A percentile compares a stretch with the other conserved stretches of the same genome.
Conservation (phyloP, 352 stramenopile species). For the Phytophthora agathidicida region DNA sequence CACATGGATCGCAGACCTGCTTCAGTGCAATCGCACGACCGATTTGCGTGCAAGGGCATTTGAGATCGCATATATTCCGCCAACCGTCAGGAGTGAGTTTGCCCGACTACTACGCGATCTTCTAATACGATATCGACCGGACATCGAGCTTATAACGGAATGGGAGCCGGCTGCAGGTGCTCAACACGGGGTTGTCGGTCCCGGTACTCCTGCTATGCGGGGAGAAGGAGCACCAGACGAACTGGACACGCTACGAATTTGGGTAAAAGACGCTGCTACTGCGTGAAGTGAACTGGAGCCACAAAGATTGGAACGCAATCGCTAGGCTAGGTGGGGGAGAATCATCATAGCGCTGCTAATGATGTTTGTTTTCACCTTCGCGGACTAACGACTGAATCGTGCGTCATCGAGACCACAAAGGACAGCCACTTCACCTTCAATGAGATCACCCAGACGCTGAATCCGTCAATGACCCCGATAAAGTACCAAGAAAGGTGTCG, state of each 20-base stretch:
- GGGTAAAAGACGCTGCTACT: slow-evolving; percentile 59
- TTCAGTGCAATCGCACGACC: slow-evolving; percentile 65
- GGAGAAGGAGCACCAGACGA: slow-evolving; percentile 30
- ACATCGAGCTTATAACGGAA: slow-evolving; percentile 77
- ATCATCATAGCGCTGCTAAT: too few species aligned
- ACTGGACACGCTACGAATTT: slow-evolving; percentile 75
- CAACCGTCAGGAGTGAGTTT: slow-evolving; percentile 72
- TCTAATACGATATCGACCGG: slow-evolving; percentile 53
- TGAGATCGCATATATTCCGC: slow-evolving; percentile 76
- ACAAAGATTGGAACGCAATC: slow-evolving; percentile 13
- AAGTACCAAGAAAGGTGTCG: too few species aligned
- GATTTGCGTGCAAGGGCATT: slow-evolving; percentile 70
- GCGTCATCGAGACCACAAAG: too few species aligned
- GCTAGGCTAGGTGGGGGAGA: slow-evolving; percentile 22
- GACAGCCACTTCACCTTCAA: too few species aligned
- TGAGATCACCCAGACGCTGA: too few species aligned
- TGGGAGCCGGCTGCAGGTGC: slow-evolving; percentile 58
- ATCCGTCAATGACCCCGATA: too few species aligned
- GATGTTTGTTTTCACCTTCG: too few species aligned
- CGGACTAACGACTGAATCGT: too few species aligned
- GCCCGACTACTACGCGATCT: slow-evolving; percentile 63
- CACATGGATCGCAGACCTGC: slow-evolving; percentile 78
- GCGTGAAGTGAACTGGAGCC: slow-evolving; percentile 2
- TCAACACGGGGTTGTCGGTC: slow-evolving; percentile 19
- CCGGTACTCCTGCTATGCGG: slow-evolving; percentile 23